These are phyloP conservation scores for Pecoramyces ruminantium DNA, from an alignment of 192 early-diverging fungal species.

Conservation along the genomic window DNA sequence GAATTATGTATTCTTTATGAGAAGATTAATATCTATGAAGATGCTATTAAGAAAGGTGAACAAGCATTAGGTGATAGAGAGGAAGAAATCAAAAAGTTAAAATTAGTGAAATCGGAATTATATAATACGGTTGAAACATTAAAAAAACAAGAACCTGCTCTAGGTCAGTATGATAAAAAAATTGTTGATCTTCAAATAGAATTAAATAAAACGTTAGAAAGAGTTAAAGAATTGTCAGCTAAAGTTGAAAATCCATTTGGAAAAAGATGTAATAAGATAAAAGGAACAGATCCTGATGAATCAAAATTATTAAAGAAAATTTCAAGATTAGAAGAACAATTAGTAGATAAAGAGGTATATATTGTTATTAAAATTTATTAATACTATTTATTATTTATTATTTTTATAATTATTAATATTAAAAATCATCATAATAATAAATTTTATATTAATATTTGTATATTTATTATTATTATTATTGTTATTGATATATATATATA, in stretches of 20 bases:
- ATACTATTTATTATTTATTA: too few species aligned
- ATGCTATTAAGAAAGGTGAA: slow-evolving; percentile 20
- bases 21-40: slow-evolving; percentile 23
- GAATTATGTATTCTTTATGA: slow-evolving; percentile 43
- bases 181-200: slow-evolving; percentile 4
- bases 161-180: slow-evolving; percentile 2
- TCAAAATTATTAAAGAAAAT: slow-evolving; percentile 27
- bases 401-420: too few species aligned
- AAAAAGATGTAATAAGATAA: slow-evolving; percentile 17
- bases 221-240: slow-evolving; percentile 12
- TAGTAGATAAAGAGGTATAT: slow-evolving; percentile 39
- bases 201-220: slow-evolving; percentile 6
- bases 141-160: slow-evolving; percentile 10
- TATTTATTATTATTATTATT: not conserved
- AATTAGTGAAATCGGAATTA: slow-evolving; percentile 17
- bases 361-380: too few species aligned
- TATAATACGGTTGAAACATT: slow-evolving; percentile 16
- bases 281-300: slow-evolving; percentile 26
- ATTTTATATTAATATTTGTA: not conserved
- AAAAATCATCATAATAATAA: too few species aligned
- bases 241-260: slow-evolving; percentile 28
- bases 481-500: too few species aligned
- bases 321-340: slow-evolving; percentile 20
- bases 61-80: slow-evolving; percentile 10
- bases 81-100: slow-evolving; percentile 21